phyloP scores from a whole-genome alignment of 106 monocot species.

The Acorus gramineus region DNA sequence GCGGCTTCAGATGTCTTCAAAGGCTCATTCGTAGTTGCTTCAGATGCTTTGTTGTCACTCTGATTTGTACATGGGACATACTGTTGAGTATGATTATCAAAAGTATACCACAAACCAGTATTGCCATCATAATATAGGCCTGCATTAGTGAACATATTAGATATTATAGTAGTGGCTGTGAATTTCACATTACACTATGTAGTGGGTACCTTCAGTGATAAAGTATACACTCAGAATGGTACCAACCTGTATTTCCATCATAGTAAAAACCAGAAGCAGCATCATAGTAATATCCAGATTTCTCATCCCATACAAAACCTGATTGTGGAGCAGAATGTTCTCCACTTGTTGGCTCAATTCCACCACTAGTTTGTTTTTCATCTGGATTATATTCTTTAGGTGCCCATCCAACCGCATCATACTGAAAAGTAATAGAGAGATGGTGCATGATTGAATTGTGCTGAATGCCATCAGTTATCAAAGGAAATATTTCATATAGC shows the following conservation, averaged over 20 bases:
- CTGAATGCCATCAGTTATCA: no score
- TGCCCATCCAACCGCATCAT: conserved; percentile 92
- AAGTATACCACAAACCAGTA: conserved; percentile 83
- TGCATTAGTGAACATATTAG: conserved; percentile 17
- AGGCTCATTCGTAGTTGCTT: conserved; percentile 31
- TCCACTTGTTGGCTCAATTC: conserved; percentile 22
- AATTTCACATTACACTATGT: no score
- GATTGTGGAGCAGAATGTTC: conserved; percentile 51
- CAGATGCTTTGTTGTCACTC: conserved; percentile 40
- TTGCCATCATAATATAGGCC: conserved; percentile 99
- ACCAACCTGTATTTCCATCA: conserved; percentile 89
- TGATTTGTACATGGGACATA: conserved; percentile 84
- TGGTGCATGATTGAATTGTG: neutral
- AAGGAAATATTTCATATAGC: no score
- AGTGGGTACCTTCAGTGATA: neutral
- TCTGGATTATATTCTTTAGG: conserved; percentile 97
- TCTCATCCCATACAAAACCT: conserved; percentile 99
- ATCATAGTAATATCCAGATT: conserved; percentile 98
- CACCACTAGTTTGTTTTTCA: conserved; percentile 36
- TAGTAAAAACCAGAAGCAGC: conserved; percentile 99
- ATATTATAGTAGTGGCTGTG: no score
- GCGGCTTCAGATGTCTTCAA: conserved; percentile 47
- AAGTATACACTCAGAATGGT: neutral
- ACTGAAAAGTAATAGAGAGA: conserved; percentile 36
- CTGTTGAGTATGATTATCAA: conserved; percentile 78